Conservation (phyloP, 164 flowering plant genomes). For the Houttuynia cordata region DNA sequence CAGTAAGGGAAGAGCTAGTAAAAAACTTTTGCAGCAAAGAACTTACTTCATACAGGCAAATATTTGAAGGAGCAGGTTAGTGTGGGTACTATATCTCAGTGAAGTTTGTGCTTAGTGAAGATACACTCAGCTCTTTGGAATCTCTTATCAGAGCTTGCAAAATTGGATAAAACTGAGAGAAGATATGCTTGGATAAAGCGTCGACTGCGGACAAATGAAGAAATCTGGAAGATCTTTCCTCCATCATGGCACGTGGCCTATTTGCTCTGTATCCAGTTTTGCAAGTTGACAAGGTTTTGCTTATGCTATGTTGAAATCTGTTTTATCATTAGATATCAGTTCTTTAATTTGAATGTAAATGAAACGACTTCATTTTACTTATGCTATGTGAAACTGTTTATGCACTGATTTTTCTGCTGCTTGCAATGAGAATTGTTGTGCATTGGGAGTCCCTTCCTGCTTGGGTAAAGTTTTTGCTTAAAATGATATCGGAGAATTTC, state of each 20-base stretch:
- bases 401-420: too few relatives aligned
- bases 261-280: conserved; percentile 90
- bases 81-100: conserved; percentile 5
- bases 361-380: too few relatives aligned
- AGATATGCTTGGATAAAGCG: conserved; percentile 99
- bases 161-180: conserved; percentile 88
- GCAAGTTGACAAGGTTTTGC: conserved; percentile 83
- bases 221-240: conserved; percentile 95
- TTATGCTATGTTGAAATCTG: too few relatives aligned
- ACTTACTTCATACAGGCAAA: conserved; percentile 90
- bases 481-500: too few relatives aligned
- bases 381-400: too few relatives aligned
- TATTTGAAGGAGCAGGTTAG: conserved; percentile 98
- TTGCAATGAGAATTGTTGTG: too few relatives aligned
- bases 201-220: conserved; percentile 89
- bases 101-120: neutral
- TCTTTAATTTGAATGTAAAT: too few relatives aligned
- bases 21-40: conserved; percentile 87
- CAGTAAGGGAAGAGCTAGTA: conserved; percentile 93
- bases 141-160: conserved; percentile 57
- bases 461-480: too few relatives aligned
- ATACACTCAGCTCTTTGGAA: neutral
- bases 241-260: conserved; percentile 88
- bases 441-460: too few relatives aligned
- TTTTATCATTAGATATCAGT: too few relatives aligned